Evolutionary conservation across 306 rosid species (phyloP).

Genomic region (Vicia sativa): DNA sequence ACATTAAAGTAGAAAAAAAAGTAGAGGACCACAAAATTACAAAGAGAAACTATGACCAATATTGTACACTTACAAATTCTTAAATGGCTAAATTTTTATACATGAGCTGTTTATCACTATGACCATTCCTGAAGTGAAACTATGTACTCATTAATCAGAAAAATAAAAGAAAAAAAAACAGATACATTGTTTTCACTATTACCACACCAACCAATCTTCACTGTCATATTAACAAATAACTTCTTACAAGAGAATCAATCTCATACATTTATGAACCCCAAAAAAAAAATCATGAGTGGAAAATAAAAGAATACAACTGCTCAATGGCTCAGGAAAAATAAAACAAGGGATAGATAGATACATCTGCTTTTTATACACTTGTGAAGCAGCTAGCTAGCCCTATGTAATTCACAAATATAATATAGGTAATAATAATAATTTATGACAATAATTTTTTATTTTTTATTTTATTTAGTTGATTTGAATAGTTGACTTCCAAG

Average conservation of each 20-base stretch:
- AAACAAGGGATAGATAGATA: constrained; percentile 3
- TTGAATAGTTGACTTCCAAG: constrained; percentile 80
- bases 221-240: constrained; percentile 57
- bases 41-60: no score
- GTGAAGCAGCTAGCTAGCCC: constrained; percentile 59
- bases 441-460: constrained; percentile 32
- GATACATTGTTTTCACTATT: not conserved
- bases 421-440: constrained; percentile 24
- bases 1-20: not conserved
- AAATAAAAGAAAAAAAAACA: not conserved
- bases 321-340: constrained; percentile 31
- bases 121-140: not conserved
- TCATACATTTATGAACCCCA: constrained; percentile 45
- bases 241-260: constrained; percentile 46
- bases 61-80: not conserved
- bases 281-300: constrained; percentile 17
- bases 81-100: no score
- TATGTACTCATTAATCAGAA: not conserved
- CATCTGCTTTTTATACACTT: constrained; percentile 77
- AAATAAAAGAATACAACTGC: constrained; percentile 48
- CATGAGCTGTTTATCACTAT: no score
- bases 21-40: not conserved
- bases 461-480: constrained; percentile 47
- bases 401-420: constrained; percentile 53
- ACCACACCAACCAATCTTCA: constrained; percentile 53